These are phyloP conservation scores for Heracleum sosnowskyi DNA, from an alignment of 129 eudicot species.

Conservation along the genomic window DNA sequence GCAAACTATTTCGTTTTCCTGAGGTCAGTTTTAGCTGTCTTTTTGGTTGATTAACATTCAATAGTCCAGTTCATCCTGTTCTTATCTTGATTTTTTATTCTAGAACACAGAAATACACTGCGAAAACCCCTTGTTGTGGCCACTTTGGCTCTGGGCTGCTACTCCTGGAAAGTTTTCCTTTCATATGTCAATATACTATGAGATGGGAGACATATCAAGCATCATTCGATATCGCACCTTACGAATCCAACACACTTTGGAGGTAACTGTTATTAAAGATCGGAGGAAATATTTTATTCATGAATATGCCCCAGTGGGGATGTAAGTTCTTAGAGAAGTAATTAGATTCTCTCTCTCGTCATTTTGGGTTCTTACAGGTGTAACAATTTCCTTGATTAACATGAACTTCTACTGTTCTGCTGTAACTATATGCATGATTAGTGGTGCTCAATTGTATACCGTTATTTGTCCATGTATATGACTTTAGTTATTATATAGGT, in stretches of 20 bases:
- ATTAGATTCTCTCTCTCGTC: background rate
- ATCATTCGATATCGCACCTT: conserved; percentile 71
- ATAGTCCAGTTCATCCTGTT: background rate
- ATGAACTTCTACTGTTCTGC: background rate
- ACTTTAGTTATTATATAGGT: conserved; percentile 35
- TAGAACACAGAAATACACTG: conserved; percentile 46
- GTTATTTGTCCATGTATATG: background rate
- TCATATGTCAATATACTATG: conserved; percentile 62
- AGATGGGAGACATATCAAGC: conserved; percentile 58
- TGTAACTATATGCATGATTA: background rate
- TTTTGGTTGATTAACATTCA: background rate
- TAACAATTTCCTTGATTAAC: background rate
- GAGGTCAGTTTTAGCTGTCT: conserved; percentile 47
- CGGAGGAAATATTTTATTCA: background rate
- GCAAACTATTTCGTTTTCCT: conserved; percentile 47
- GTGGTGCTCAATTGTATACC: background rate
- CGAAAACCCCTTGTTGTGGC: conserved; percentile 57
- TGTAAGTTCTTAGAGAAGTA: background rate
- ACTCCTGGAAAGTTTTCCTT: conserved; percentile 64
- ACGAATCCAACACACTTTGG: conserved; percentile 65
- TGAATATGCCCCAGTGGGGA: background rate
- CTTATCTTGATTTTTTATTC: conserved; percentile 12
- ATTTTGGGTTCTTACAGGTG: too few relatives aligned
- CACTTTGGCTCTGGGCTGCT: conserved; percentile 94
- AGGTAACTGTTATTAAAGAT: conserved; percentile 35